Conservation (phyloP, 345 rosid genomes). For the Hibiscus mutabilis region DNA sequence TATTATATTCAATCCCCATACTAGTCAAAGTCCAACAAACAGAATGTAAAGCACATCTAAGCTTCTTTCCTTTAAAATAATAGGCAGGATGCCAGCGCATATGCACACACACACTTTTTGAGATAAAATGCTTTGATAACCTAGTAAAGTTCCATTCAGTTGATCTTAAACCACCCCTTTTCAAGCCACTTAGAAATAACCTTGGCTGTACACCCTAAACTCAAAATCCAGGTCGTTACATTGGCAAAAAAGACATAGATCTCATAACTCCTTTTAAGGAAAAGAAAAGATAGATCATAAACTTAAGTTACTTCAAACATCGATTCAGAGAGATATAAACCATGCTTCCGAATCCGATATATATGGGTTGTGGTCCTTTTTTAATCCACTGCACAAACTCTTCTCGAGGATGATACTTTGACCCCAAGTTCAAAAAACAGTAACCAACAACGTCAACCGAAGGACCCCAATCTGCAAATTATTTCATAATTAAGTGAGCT, state of each 20-base stretch:
- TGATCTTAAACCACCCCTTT: neutral
- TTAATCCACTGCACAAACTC: constrained; percentile 67
- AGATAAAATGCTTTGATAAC: neutral
- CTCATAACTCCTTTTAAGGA: neutral
- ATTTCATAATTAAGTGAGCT: constrained; percentile 11
- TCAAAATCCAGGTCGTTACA: neutral
- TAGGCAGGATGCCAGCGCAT: neutral
- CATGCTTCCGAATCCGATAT: constrained; percentile 99
- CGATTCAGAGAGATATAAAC: constrained; percentile 27
- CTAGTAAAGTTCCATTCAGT: neutral
- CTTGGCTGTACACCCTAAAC: neutral
- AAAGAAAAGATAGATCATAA: neutral
- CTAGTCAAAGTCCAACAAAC: neutral
- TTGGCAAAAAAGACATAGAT: neutral
- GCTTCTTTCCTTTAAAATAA: neutral
- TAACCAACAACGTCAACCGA: constrained; percentile 93
- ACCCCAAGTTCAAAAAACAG: constrained; percentile 84
- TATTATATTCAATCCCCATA: neutral
- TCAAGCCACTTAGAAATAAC: neutral
- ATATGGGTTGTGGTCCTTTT: constrained; percentile 72
- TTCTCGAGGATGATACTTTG: constrained; percentile 65
- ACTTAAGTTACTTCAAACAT: neutral
- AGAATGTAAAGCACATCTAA: neutral
- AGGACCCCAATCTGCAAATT: constrained; percentile 84
- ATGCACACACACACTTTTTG: neutral